A percentile compares a stretch with the other conserved stretches of the same genome.
Evolutionary conservation across 768 basidiomycete species (phyloP).

Genomic region (Russula vinacea): DNA sequence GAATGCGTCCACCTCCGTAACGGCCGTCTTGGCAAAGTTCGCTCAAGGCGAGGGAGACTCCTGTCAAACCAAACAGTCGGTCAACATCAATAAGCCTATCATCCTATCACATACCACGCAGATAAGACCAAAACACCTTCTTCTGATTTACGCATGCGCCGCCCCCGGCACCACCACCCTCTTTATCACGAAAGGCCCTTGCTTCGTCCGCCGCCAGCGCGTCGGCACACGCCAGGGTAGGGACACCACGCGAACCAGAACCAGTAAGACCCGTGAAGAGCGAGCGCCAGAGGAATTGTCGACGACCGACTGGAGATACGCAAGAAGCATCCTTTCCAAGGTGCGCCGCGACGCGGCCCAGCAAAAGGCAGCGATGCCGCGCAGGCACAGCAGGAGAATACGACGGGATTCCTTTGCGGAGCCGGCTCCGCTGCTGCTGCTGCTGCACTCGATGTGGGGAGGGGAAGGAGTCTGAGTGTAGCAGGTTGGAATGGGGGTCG

Average conservation of each 20-base stretch:
- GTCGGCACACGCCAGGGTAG: not conserved
- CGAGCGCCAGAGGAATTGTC: not conserved
- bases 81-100: not conserved
- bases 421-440: not conserved
- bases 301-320: not conserved
- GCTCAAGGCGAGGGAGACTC: constrained; percentile 18
- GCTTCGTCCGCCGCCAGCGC: not conserved
- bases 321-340: not conserved
- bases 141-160: not conserved
- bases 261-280: not conserved
- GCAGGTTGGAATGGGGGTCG: not conserved
- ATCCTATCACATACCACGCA: constrained; percentile 11
- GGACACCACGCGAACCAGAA: not conserved
- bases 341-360: constrained; percentile 1
- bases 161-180: not conserved
- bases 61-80: not conserved
- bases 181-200: not conserved
- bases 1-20: constrained; percentile 13
- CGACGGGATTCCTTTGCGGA: not conserved
- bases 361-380: constrained; percentile 3
- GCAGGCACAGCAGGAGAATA: not conserved
- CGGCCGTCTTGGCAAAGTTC: constrained; percentile 17
- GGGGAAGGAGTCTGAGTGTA: too few relatives aligned
- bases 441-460: not conserved
- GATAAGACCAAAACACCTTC: constrained; percentile 20